These are phyloP conservation scores for Calonectria pteridis DNA, from an alignment of 2,329 filamentous ascomycete genomes.

Conservation along the genomic window DNA sequence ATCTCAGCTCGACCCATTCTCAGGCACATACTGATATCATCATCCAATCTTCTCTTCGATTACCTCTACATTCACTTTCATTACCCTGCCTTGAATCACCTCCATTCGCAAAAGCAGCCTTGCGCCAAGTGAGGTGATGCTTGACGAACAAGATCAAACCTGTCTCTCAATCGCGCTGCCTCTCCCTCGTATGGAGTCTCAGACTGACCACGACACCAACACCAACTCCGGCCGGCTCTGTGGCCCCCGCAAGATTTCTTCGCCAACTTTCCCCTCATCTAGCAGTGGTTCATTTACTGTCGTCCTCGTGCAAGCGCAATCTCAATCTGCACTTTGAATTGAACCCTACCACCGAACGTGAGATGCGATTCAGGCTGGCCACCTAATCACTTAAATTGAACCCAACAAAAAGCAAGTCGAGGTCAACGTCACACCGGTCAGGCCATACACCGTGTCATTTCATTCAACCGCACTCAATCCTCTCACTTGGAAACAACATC, in stretches of 20 bases:
- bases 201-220: neutral
- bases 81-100: neutral
- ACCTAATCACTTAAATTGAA: neutral
- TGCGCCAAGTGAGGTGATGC: constrained; percentile 19
- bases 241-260: neutral
- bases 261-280: neutral
- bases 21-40: neutral
- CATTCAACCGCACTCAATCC: neutral
- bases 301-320: neutral
- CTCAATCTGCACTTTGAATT: neutral
- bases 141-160: constrained; percentile 11
- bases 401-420: constrained; percentile 10
- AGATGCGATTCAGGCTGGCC: neutral
- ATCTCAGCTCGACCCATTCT: neutral
- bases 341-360: neutral
- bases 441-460: neutral
- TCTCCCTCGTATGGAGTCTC: constrained; percentile 24
- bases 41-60: neutral
- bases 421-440: neutral
- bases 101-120: neutral
- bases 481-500: neutral
- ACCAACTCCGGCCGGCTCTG: neutral
- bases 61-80: neutral
- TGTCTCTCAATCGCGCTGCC: constrained; percentile 15
- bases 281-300: neutral